Evolutionary conservation across 495 filamentous ascomycete genomes (phyloP).

Genomic region (Thozetella sp.): DNA sequence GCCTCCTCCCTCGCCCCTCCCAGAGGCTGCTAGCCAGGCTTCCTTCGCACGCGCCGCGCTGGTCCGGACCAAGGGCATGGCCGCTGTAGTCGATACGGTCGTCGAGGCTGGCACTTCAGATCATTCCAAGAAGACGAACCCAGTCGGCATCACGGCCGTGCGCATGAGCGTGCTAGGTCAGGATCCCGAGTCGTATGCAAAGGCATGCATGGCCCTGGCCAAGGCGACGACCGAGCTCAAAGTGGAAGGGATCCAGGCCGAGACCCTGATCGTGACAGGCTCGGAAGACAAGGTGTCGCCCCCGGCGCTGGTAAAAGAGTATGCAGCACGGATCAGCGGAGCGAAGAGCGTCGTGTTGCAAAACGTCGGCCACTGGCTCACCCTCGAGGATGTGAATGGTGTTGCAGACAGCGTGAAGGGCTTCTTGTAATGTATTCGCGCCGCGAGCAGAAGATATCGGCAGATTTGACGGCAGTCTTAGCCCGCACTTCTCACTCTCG

Average conservation of each 20-base stretch:
- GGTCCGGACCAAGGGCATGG: neutral
- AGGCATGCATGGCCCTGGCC: constrained; percentile 52
- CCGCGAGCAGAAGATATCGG: no score
- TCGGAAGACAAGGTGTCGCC: constrained; percentile 1
- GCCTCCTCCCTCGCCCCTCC: constrained; percentile 39
- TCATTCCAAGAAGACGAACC: constrained; percentile 32
- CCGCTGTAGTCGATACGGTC: neutral
- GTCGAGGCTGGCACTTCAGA: neutral
- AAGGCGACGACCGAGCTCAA: constrained; percentile 26
- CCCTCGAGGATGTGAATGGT: constrained; percentile 37
- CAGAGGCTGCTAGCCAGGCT: constrained; percentile 22
- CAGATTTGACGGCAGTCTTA: no score
- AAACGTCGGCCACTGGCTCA: constrained; percentile 45
- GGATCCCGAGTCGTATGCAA: constrained; percentile 57
- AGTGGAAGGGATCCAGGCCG: constrained; percentile 10
- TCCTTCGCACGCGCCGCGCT: neutral
- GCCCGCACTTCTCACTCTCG: no score
- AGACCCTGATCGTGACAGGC: neutral
- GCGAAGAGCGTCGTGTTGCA: constrained; percentile 20
- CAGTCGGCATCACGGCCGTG: constrained; percentile 36
- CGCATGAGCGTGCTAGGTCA: constrained; percentile 42
- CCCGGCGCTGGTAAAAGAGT: neutral
- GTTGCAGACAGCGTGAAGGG: constrained; percentile 22
- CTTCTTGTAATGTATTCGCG: constrained; percentile 9
- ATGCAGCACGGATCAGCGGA: neutral